Conservation (phyloP, 1,284 basidiomycete species). For the Phlebopus sp. region DNA sequence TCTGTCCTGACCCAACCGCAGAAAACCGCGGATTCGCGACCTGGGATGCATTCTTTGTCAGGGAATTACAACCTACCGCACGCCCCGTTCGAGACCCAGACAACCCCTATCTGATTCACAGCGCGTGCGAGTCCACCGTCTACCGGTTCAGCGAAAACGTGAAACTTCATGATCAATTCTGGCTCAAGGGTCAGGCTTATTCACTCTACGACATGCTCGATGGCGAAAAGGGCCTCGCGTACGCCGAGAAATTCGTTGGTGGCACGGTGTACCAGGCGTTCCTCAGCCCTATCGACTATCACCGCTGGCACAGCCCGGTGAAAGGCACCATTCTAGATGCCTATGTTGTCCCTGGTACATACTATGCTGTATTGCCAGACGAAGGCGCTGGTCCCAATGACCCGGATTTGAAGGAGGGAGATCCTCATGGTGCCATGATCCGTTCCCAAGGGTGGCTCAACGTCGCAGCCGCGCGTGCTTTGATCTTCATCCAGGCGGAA, state of each 20-base stretch:
- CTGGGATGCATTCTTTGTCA: not conserved
- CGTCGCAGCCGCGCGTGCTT: slow-evolving; percentile 38
- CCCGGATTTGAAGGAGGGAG: too few species aligned
- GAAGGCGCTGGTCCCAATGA: too few species aligned
- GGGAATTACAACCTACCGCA: not conserved
- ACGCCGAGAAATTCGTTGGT: slow-evolving; percentile 45
- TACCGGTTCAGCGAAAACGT: slow-evolving; percentile 37
- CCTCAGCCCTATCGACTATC: slow-evolving; percentile 41
- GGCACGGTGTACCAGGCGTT: not conserved
- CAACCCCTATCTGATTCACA: slow-evolving; percentile 9
- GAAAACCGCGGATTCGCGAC: slow-evolving; percentile 5
- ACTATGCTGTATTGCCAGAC: too few species aligned
- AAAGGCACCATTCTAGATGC: slow-evolving; percentile 44
- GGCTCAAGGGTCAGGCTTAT: slow-evolving; percentile 46
- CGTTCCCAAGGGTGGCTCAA: not conserved
- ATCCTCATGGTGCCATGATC: too few species aligned
- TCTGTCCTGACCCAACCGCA: slow-evolving; percentile 5
- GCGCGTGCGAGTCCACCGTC: slow-evolving; percentile 44
- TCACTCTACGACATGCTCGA: slow-evolving; percentile 35
- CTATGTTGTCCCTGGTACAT: slow-evolving; percentile 42
- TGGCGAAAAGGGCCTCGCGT: slow-evolving; percentile 4
- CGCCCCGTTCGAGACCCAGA: not conserved
- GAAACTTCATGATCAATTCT: slow-evolving; percentile 37
- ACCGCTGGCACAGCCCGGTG: slow-evolving; percentile 54
- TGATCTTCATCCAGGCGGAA: slow-evolving; percentile 50